phyloP scores from a whole-genome alignment of 2,329 filamentous ascomycete species.

The Fusarium protoensiforme region DNA sequence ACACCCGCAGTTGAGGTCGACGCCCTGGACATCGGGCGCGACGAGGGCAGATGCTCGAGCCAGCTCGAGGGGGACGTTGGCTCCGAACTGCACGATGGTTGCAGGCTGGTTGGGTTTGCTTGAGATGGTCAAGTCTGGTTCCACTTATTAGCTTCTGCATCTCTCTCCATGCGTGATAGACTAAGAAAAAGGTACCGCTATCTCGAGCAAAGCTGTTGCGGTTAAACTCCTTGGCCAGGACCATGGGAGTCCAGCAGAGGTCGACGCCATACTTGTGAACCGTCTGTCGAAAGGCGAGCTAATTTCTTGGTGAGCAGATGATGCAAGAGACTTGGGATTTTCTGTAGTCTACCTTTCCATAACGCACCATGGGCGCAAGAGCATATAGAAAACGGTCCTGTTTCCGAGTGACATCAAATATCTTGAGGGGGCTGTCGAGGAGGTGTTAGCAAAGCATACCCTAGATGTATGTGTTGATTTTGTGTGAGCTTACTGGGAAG shows the following conservation, averaged over 20 bases:
- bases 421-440: constrained; percentile 62
- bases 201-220: constrained; percentile 68
- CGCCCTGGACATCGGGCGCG: constrained; percentile 70
- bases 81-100: constrained; percentile 75
- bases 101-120: constrained; percentile 63
- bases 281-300: constrained; percentile 77
- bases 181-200: constrained; percentile 59
- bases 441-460: constrained; percentile 34
- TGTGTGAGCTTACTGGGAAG: constrained; percentile 35
- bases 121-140: constrained; percentile 69
- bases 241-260: constrained; percentile 79
- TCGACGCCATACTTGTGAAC: constrained; percentile 73
- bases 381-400: constrained; percentile 67
- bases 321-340: neutral
- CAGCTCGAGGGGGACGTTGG: constrained; percentile 70
- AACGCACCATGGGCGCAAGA: constrained; percentile 76
- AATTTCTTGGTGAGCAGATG: constrained; percentile 25
- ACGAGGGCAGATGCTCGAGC: constrained; percentile 71
- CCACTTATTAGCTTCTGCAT: neutral
- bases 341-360: constrained; percentile 60
- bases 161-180: neutral
- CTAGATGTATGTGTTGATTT: constrained; percentile 18
- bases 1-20: constrained; percentile 79
- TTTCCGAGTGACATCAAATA: constrained; percentile 66
- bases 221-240: constrained; percentile 76